Percentiles rank a stretch among this genome's conserved stretches.
Conservation (phyloP, 2,329 filamentous ascomycete genomes). For the Bretziella fagacearum region DNA sequence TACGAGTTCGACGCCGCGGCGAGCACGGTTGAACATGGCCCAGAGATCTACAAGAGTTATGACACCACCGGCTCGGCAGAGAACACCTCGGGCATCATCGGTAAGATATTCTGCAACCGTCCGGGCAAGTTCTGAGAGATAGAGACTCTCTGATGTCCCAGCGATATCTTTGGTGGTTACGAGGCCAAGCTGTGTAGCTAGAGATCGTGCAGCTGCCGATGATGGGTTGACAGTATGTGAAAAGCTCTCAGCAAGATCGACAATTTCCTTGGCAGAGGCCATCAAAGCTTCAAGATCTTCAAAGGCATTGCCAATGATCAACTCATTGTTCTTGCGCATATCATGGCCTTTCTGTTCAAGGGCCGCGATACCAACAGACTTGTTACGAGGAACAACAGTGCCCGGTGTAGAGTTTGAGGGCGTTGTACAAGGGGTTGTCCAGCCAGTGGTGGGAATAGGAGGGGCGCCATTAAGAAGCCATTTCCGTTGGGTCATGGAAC, state of each 20-base stretch:
- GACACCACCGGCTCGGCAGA: constrained; percentile 69
- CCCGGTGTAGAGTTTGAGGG: constrained; percentile 13
- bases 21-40: constrained; percentile 85
- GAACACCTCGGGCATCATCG: constrained; percentile 62
- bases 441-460: constrained; percentile 51
- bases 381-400: too few species aligned
- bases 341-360: constrained; percentile 74
- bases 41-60: constrained; percentile 81
- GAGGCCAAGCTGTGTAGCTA: constrained; percentile 56
- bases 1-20: constrained; percentile 85
- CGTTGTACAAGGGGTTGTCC: constrained; percentile 19
- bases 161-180: constrained; percentile 94
- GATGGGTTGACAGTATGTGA: constrained; percentile 46
- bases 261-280: constrained; percentile 92
- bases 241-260: constrained; percentile 80
- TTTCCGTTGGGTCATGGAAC: constrained; percentile 78
- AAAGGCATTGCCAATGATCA: constrained; percentile 84
- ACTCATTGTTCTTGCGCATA: constrained; percentile 78
- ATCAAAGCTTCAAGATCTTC: constrained; percentile 93
- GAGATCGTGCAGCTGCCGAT: constrained; percentile 21
- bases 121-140: constrained; percentile 70
- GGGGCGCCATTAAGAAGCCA: constrained; percentile 87
- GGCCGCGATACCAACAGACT: constrained; percentile 85
- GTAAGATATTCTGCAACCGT: constrained; percentile 80
- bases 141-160: constrained; percentile 65